A percentile compares a stretch with the other conserved stretches of the same genome.
Conservation (phyloP, 192 early-diverging fungal genomes). For the Geranomyces variabilis region DNA sequence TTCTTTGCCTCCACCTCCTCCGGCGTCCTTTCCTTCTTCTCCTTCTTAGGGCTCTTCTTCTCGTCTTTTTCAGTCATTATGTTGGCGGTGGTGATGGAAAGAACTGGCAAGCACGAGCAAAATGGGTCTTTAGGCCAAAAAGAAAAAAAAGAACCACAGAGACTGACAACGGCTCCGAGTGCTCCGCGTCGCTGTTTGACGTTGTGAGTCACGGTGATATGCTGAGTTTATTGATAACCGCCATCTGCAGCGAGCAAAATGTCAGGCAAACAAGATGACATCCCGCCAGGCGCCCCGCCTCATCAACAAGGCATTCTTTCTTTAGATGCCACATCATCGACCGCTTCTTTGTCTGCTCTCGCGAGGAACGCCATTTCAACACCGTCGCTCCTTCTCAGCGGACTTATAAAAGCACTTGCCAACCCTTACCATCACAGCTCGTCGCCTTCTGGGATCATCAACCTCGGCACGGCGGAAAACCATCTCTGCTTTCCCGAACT, state of each 20-base stretch:
- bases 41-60: constrained; percentile 51
- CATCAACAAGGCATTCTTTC: too few relatives aligned
- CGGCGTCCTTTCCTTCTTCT: constrained; percentile 23
- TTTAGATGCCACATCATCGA: too few relatives aligned
- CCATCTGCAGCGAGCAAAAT: too few relatives aligned
- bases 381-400: neutral
- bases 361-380: neutral
- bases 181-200: too few relatives aligned
- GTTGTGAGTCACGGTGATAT: too few relatives aligned
- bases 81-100: neutral
- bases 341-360: neutral
- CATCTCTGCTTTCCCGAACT: constrained; percentile 61
- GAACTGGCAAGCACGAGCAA: too few relatives aligned
- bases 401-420: neutral
- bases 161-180: too few relatives aligned
- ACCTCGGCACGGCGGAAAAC: constrained; percentile 83
- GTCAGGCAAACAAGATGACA: too few relatives aligned
- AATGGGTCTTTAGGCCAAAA: too few relatives aligned
- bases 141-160: too few relatives aligned
- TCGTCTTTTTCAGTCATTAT: constrained; percentile 44
- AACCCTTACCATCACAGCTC: constrained; percentile 42
- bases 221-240: too few relatives aligned
- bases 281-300: too few relatives aligned
- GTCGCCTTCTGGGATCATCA: constrained; percentile 76
- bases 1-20: constrained; percentile 17